Percentiles rank a stretch among this genome's conserved stretches.
These are phyloP conservation scores for Aspergillus texensis DNA, from an alignment of 2,329 filamentous ascomycete species.

Conservation along the genomic window DNA sequence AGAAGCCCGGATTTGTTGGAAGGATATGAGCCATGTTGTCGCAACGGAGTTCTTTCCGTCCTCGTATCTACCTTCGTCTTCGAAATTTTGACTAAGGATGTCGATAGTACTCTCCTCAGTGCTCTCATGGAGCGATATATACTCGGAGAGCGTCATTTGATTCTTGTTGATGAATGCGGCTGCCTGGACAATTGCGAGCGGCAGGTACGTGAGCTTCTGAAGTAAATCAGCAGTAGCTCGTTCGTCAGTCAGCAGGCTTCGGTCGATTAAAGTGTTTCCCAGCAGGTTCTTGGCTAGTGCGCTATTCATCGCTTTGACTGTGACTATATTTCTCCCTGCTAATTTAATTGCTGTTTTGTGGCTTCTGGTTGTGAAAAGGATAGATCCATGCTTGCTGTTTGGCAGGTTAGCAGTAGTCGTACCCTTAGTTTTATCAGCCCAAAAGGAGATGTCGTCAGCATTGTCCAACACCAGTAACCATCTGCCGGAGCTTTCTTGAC, in stretches of 20 bases:
- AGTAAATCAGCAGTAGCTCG: background rate
- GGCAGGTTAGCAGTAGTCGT: background rate
- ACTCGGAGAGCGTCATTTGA: background rate
- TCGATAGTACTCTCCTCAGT: background rate
- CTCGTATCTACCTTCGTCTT: conserved; percentile 1
- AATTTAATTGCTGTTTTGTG: background rate
- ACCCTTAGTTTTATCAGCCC: background rate
- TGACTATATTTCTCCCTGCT: background rate
- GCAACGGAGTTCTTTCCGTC: background rate
- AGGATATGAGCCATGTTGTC: conserved; percentile 1
- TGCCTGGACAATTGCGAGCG: conserved; percentile 1
- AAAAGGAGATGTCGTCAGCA: background rate
- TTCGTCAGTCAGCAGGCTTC: background rate
- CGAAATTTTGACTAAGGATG: conserved; percentile 4
- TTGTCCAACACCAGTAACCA: conserved; percentile 1
- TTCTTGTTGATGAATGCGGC: background rate
- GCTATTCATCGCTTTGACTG: background rate
- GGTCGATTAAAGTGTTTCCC: background rate
- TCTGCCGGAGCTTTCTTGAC: background rate
- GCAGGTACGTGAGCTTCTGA: background rate
- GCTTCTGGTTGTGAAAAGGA: conserved; percentile 1
- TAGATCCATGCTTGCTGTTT: background rate
- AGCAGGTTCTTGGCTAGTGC: background rate
- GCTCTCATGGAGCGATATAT: background rate
- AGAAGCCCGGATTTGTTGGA: background rate